Evolutionary conservation across 2,329 filamentous ascomycete species (phyloP), one percentile per base, ranked within the genome.

Genomic region (Neofusicoccum parvum): DNA sequence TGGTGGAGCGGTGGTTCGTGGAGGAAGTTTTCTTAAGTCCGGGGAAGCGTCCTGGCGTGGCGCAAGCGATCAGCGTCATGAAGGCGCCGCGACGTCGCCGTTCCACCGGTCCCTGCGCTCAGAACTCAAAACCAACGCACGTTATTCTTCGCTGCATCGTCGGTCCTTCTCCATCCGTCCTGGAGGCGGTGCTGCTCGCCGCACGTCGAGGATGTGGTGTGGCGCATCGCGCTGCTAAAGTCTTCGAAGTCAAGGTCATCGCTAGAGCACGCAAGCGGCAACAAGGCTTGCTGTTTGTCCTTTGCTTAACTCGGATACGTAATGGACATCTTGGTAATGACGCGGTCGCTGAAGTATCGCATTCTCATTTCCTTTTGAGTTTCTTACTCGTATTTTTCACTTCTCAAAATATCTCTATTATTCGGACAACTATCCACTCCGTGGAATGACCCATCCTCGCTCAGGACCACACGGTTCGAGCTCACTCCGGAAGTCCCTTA

Each of bases 401-500:
- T 27, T 27, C 17, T 17, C 17, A 10, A n/a, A 10, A 46, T 3
- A 46, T 46, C 43, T 20, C n/a, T 41, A 14, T 41, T 41, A 41
- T n/a, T 41, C 39, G 39, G 39, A 41, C 12, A 41, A 41, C 39
- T n/a, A 41, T 46, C 17, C 14, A 27, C 20, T 11, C 27, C 23
- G 11, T 5, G 53, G 53, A 36, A 56, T 23, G 5, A 36, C 39
- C 56, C 56, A 48, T 36, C 56, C 56, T 43, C 14, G 27, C 4
- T 60, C 56, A 20, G 39, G 41, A 48, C 46, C 56, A 43, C 56
- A 60, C 12, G 56, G 56, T 12, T 46, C 56, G 2, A 60, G 17
- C 36, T 27, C 17, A 9, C 27, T 48, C 12, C 56, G 15, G 41
- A 60, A n/a, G 2, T 20, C 32, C 11, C 32, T 39, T 2, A 79